A percentile compares a stretch with the other conserved stretches of the same genome.
phyloP scores from a whole-genome alignment of 768 basidiomycete species.

The Hericium coralloides region DNA sequence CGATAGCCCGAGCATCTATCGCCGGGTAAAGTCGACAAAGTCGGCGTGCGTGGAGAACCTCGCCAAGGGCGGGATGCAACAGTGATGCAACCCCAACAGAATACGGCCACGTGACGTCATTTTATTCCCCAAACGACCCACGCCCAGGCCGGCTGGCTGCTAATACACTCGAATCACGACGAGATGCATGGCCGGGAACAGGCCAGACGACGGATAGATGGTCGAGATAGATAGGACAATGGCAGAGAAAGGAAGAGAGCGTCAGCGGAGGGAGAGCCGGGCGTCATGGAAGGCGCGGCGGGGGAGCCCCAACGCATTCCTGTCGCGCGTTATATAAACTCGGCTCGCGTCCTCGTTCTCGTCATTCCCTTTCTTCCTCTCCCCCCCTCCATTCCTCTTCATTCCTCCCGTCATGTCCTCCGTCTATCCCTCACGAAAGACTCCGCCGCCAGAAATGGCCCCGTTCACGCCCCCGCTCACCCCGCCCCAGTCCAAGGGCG shows the following conservation, averaged over 20 bases:
- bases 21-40: no score
- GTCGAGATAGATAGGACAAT: not conserved
- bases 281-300: not conserved
- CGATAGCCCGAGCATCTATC: no score
- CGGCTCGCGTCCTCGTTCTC: not conserved
- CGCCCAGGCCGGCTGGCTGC: not conserved
- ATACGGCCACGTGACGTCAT: conserved; percentile 9
- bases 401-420: conserved; percentile 21
- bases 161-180: not conserved
- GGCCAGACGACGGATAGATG: not conserved
- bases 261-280: no score
- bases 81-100: conserved; percentile 15
- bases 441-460: conserved; percentile 14
- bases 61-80: no score
- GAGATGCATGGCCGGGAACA: not conserved
- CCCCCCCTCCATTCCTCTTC: conserved; percentile 3
- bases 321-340: conserved; percentile 6
- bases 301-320: conserved; percentile 2
- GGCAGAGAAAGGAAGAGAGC: no score
- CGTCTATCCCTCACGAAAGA: conserved; percentile 16
- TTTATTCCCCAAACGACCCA: conserved; percentile 4
- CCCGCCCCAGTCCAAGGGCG: not conserved
- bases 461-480: conserved; percentile 15
- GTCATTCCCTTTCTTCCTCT: not conserved
- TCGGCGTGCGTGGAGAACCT: no score